A percentile compares a stretch with the other conserved stretches of the same genome.
Conservation (phyloP, 148 eudicot species). For the Heliosperma pusillum region DNA sequence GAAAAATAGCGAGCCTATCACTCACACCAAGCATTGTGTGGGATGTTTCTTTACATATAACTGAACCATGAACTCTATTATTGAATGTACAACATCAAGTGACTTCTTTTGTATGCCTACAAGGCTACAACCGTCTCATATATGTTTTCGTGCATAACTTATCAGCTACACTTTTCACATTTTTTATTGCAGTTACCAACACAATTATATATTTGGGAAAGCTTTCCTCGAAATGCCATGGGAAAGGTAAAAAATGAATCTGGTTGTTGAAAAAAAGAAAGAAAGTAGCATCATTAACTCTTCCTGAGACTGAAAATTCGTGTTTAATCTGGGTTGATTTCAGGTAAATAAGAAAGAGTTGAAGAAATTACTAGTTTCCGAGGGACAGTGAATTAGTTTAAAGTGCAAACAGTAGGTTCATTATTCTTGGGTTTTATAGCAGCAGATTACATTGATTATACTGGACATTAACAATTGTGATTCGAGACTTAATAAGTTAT, state of each 20-base stretch:
- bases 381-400: constrained; percentile 20
- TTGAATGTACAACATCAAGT: too few relatives aligned
- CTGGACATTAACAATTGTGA: background rate
- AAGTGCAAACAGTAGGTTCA: background rate
- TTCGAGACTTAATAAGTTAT: background rate
- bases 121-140: too few relatives aligned
- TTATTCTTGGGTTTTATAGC: background rate
- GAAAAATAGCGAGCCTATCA: too few relatives aligned
- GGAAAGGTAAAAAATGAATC: constrained; percentile 63
- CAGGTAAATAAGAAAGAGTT: constrained; percentile 90
- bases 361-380: constrained; percentile 45
- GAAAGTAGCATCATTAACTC: background rate
- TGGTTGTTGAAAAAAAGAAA: background rate
- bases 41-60: too few relatives aligned
- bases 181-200: constrained; percentile 67
- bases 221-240: constrained; percentile 96
- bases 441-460: constrained; percentile 4
- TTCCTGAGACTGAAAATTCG: background rate
- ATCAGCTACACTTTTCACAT: background rate
- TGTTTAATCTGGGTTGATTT: background rate
- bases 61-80: too few relatives aligned
- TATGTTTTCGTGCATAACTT: background rate
- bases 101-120: too few relatives aligned
- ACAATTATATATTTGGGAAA: constrained; percentile 69
- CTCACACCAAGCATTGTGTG: too few relatives aligned